phyloP scores from a whole-genome alignment of 352 stramenopile genomes.

The Pythium aquatile region DNA sequence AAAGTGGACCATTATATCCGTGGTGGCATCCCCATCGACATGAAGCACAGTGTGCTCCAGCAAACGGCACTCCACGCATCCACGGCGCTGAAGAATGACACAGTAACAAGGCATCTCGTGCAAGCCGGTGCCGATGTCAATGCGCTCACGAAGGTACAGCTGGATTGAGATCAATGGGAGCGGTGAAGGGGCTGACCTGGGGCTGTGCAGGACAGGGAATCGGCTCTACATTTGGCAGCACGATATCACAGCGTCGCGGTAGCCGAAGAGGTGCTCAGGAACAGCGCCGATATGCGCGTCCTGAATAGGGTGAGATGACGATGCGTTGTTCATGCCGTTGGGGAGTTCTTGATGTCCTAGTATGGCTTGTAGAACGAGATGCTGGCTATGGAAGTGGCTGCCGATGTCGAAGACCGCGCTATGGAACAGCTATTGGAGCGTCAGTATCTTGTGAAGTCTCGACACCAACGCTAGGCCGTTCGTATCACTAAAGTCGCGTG shows the following conservation, averaged over 20 bases:
- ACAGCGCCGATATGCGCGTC: slow-evolving; percentile 34
- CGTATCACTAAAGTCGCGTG: neutral
- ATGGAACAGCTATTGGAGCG: slow-evolving; percentile 49
- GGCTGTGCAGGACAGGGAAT: slow-evolving; percentile 33
- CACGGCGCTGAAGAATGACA: slow-evolving; percentile 30
- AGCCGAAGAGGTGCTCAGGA: slow-evolving; percentile 38
- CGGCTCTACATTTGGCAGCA: slow-evolving; percentile 44
- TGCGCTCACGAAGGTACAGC: slow-evolving; percentile 29
- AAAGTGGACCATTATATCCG: slow-evolving; percentile 56
- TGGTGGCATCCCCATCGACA: slow-evolving; percentile 49
- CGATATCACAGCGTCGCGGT: slow-evolving; percentile 38
- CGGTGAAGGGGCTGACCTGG: neutral
- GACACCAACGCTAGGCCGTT: neutral
- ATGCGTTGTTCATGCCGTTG: neutral
- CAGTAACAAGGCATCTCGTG: slow-evolving; percentile 41
- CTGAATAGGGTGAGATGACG: slow-evolving; percentile 31
- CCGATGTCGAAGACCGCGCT: slow-evolving; percentile 33
- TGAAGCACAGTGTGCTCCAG: slow-evolving; percentile 51
- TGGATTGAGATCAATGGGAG: neutral
- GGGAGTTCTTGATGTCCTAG: neutral
- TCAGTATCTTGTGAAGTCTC: slow-evolving; percentile 17
- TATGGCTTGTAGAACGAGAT: slow-evolving; percentile 30
- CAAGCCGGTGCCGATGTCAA: slow-evolving; percentile 48
- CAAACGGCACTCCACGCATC: slow-evolving; percentile 57
- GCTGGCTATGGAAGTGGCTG: slow-evolving; percentile 43